Evolutionary conservation across 2,329 filamentous ascomycete species (phyloP).

Genomic region (Talaromyces pinophilus): DNA sequence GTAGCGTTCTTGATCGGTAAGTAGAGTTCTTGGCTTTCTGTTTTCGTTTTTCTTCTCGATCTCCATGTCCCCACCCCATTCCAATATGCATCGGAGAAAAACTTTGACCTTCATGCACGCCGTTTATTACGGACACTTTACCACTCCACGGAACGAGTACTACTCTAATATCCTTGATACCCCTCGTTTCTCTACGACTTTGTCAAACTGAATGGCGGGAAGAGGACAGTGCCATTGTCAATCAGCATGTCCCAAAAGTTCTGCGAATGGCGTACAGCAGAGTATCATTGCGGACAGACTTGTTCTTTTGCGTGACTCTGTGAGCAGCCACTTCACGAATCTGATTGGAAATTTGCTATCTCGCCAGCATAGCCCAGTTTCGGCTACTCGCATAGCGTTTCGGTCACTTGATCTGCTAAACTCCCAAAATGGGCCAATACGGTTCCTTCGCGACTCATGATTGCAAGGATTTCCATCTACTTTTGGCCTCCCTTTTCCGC

Average conservation of each 20-base stretch:
- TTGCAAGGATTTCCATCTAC: constrained; percentile 6
- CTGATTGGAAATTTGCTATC: constrained; percentile 24
- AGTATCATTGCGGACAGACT: background rate
- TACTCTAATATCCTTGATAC: background rate
- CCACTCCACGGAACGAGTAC: constrained; percentile 1
- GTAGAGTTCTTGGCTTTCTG: constrained; percentile 43
- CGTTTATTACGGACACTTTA: constrained; percentile 15
- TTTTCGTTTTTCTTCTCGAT: constrained; percentile 32
- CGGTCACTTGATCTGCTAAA: constrained; percentile 61
- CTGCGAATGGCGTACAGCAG: constrained; percentile 13
- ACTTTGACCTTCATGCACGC: constrained; percentile 15
- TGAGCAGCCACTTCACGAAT: constrained; percentile 21
- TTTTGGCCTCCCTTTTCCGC: constrained; percentile 1
- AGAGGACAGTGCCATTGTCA: constrained; percentile 9
- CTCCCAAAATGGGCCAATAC: constrained; percentile 31
- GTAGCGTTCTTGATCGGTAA: constrained; percentile 89
- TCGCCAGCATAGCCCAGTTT: constrained; percentile 30
- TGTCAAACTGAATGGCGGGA: constrained; percentile 1
- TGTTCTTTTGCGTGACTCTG: background rate
- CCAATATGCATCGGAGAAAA: background rate
- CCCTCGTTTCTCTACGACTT: background rate
- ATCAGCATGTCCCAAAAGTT: background rate
- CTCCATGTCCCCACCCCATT: background rate
- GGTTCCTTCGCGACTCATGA: constrained; percentile 13
- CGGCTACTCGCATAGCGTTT: constrained; percentile 56